Evolutionary conservation across 163 green algal genomes (phyloP).

Genomic region (Trebouxia gelatinosa): DNA sequence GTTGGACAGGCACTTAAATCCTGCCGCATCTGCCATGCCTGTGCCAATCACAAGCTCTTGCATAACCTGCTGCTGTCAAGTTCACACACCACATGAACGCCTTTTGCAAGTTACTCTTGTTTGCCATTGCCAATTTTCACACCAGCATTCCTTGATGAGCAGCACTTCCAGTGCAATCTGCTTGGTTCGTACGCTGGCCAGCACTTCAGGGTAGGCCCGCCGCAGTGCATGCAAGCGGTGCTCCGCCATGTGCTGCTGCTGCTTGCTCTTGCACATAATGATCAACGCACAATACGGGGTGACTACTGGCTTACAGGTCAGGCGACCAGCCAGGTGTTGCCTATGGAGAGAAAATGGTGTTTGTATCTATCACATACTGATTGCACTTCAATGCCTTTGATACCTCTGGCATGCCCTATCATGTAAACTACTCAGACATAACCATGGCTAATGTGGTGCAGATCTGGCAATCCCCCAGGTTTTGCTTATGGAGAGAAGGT

Average conservation of each 20-base stretch:
- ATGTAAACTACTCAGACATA: background rate
- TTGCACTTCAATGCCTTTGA: background rate
- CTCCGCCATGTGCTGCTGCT: conserved; percentile 9
- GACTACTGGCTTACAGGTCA: too few species aligned
- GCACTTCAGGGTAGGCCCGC: conserved; percentile 34
- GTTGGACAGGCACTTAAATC: too few species aligned
- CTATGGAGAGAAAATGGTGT: too few species aligned
- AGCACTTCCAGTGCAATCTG: conserved; percentile 44
- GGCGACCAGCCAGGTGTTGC: too few species aligned
- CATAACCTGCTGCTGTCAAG: too few species aligned
- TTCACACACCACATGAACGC: too few species aligned
- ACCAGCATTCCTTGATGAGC: conserved; percentile 38
- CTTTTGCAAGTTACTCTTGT: too few species aligned
- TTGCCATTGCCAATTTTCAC: too few species aligned
- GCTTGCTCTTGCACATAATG: conserved; percentile 12
- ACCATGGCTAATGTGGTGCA: background rate
- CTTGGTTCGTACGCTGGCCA: conserved; percentile 34
- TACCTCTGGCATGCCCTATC: too few species aligned
- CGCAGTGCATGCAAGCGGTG: conserved; percentile 12
- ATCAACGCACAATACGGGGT: too few species aligned
- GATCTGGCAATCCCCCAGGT: conserved; percentile 34
- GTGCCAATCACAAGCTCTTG: too few species aligned
- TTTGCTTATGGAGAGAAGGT: conserved; percentile 75
- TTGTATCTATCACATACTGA: background rate
- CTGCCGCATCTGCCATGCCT: too few species aligned